Conservation (phyloP, 495 filamentous ascomycete species). For the Penicillium paxilli region DNA sequence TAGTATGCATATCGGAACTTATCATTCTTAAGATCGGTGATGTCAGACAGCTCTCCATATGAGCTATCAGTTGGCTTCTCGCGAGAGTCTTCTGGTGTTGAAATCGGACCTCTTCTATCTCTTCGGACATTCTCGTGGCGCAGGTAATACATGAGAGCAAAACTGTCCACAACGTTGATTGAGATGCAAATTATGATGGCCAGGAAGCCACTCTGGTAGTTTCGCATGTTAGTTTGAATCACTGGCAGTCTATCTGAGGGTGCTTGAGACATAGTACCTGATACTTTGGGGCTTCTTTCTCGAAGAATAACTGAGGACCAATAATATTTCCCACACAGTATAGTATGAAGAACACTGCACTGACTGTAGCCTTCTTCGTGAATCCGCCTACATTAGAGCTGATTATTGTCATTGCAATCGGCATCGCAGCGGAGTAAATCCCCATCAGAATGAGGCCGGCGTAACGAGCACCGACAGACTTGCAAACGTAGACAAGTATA, state of each 20-base stretch:
- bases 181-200: slow-evolving; percentile 21
- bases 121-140: slow-evolving; percentile 14
- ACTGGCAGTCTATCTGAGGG: too few relatives aligned
- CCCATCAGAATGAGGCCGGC: slow-evolving; percentile 26
- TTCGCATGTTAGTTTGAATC: not conserved
- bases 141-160: slow-evolving; percentile 18
- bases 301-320: slow-evolving; percentile 28
- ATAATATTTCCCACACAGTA: slow-evolving; percentile 49
- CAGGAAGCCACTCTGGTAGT: slow-evolving; percentile 17
- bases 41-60: slow-evolving; percentile 2
- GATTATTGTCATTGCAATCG: slow-evolving; percentile 25
- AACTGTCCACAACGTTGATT: slow-evolving; percentile 10
- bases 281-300: slow-evolving; percentile 25
- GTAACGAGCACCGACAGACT: slow-evolving; percentile 39
- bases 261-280: slow-evolving; percentile 14
- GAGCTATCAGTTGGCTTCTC: not conserved
- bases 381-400: slow-evolving; percentile 36
- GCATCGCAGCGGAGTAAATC: slow-evolving; percentile 23
- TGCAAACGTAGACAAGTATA: slow-evolving; percentile 29
- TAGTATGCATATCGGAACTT: slow-evolving; percentile 18
- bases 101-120: not conserved
- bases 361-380: slow-evolving; percentile 30
- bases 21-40: slow-evolving; percentile 15
- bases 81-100: not conserved
- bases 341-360: slow-evolving; percentile 28